Conservation (phyloP, 768 basidiomycete genomes). For the Crucibulum laeve region DNA sequence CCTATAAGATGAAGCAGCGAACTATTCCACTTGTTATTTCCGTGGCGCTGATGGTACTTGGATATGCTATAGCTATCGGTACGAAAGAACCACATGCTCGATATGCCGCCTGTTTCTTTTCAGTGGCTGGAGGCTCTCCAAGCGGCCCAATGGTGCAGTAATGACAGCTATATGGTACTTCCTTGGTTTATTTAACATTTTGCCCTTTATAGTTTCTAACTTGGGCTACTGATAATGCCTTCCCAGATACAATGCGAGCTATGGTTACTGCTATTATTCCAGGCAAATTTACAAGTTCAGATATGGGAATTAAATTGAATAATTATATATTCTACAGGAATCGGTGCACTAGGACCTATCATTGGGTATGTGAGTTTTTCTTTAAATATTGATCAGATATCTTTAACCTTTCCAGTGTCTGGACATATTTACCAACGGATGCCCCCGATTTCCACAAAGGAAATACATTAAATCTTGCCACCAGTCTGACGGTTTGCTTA, state of each 20-base stretch:
- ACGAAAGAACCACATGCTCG: conserved; percentile 38
- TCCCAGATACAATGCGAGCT: conserved; percentile 44
- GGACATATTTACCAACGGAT: conserved; percentile 43
- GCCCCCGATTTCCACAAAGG: conserved; percentile 43
- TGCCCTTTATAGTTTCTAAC: conserved; percentile 24
- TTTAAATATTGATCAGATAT: not conserved
- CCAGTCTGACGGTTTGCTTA: conserved; percentile 25
- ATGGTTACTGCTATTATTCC: conserved; percentile 40
- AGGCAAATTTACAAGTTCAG: conserved; percentile 16
- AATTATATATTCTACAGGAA: conserved; percentile 14
- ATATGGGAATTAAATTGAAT: not conserved
- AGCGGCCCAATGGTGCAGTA: conserved; percentile 28
- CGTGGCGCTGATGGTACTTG: conserved; percentile 31
- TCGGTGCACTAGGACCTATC: conserved; percentile 40
- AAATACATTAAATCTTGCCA: conserved; percentile 40
- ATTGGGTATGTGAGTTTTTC: conserved; percentile 31
- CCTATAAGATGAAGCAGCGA: conserved; percentile 31
- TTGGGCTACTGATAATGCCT: conserved; percentile 46
- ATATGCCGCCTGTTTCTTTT: conserved; percentile 45
- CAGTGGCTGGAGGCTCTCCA: conserved; percentile 31
- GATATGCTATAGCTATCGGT: conserved; percentile 38
- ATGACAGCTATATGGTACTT: no score
- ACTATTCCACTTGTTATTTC: conserved; percentile 30
- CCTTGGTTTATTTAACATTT: not conserved
- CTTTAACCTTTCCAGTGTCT: conserved; percentile 24